Base-by-base conservation (phyloP, 371 early-diverging fungal genomes). In the Lichtheimia ornata region DNA sequence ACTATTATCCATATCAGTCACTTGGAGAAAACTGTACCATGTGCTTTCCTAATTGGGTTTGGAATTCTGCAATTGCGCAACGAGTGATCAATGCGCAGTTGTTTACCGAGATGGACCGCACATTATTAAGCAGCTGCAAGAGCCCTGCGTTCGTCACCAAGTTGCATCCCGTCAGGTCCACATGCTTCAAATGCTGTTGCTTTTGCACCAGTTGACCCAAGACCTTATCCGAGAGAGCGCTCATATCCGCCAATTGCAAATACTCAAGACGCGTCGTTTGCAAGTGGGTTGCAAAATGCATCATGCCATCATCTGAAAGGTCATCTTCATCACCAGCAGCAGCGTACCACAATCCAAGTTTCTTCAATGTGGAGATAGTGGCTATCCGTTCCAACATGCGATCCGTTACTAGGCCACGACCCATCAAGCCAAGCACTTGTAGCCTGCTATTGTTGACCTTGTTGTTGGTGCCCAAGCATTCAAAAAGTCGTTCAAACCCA, bases 331-430 rank as follows among this genome's bases (percentile, higher is more conserved):
- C 35, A 35, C 1, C 9, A 2, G 18, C 15, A 22, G 47, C 12
- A 3, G 11, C 18, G 14, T 47, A 47, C 47, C 47, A 47, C 11
- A 47, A 22, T n/a, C 47, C 47, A 5, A 47, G 47, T 22, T 47
- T 47, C 47, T 47, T 22, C 18, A 47, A 22, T 18, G 47, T 47
- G 22, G 47, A 22, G 11, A 47, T 47, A 11, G 47, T 17, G 1
- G 47, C 47, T 5, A 47, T 17, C 2, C 11, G 47, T n/a, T 22
- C 17, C 18, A 47, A 11, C 15, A 47, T 47, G 18, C n/a, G 18
- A 47, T 47, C 47, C 5, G 47, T 47, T 17, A 47, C 47, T 22
- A 47, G 47, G 47, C 47, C 47, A 22, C 47, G 47, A 7, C 47
- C 47, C 47, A 47, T 47, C 47, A 47, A 5, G 7, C 47, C 47